Evolutionary conservation across 495 filamentous ascomycete genomes (phyloP), one percentile per base, ranked within the genome.

Genomic region (Thozetella sp.): DNA sequence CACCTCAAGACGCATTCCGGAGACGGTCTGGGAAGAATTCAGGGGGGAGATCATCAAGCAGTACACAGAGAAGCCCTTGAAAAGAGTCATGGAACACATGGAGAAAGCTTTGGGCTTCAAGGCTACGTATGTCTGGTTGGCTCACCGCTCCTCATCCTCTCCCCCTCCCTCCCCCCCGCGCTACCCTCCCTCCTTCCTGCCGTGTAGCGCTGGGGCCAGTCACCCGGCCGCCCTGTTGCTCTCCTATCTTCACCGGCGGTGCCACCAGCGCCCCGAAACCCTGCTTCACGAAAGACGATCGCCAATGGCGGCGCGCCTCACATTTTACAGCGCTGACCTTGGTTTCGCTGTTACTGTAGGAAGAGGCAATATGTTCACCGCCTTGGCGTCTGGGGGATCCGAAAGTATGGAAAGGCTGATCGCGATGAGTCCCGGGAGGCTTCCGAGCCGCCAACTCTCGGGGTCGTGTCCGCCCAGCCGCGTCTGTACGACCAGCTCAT

Each of bases 41-140:
- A 62, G 57, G 54, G 26, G 46, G 17, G 40, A 37, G 11, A 62
- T 71, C 25, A 17, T 65, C 22, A 24, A 58, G 1, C 51, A 40
- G 12, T 70, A 67, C 45, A 15, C 25, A 23, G 55, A 50, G 17
- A 57, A 50, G 30, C 57, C 57, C n/a, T 57, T 72, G 34, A 1
- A 17, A 2, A 20, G 58, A 2, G 56, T 67, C 20, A 64, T 50
- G 25, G 19, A 30, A 1, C 25, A 56, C 12, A 73, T 73, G 70
- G 51, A 61, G 51, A 37, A 40, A 15, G 27, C 68, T 10, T 22
- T 70, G 25, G 27, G 25, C 10, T 74, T 76, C 57, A 53, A 25
- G 13, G 62, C 72, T 26, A 67, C 64, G 72, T 74, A 27, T 48
- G 71, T 54, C 9, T 13, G 6, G 25, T 25, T 27, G n/a, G n/a